These are phyloP conservation scores for Saccharomyces cerevisiae DNA, from an alignment of 805 yeast genomes.

Conservation along the genomic window DNA sequence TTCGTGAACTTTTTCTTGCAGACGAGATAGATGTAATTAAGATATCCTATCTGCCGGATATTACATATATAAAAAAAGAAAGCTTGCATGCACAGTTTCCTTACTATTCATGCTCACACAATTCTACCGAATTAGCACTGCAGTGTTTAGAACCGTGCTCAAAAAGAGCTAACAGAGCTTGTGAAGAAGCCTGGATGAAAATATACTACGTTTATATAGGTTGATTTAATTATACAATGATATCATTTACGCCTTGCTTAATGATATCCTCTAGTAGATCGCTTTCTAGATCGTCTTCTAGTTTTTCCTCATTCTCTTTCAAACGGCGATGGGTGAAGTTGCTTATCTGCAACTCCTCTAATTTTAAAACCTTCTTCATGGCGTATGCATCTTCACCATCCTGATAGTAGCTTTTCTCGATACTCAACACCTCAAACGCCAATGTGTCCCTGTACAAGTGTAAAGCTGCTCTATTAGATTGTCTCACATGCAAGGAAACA, in stretches of 20 bases:
- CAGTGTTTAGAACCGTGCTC: no score
- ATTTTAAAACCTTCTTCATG: conserved; percentile 65
- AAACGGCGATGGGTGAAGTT: conserved; percentile 35
- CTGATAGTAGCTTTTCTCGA: conserved; percentile 86
- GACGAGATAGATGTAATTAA: background rate
- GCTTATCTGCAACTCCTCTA: conserved; percentile 56
- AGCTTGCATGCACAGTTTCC: no score
- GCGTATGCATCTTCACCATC: conserved; percentile 98
- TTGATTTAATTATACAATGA: conserved; percentile 9
- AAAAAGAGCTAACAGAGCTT: background rate
- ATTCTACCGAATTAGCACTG: background rate
- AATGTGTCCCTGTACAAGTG: conserved; percentile 84
- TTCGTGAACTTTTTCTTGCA: background rate
- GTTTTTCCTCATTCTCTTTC: conserved; percentile 22
- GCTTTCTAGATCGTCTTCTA: conserved; percentile 47
- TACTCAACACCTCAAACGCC: conserved; percentile 68
- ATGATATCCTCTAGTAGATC: conserved; percentile 37
- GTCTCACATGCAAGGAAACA: conserved; percentile 88
- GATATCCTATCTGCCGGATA: background rate
- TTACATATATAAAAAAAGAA: background rate
- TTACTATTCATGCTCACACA: background rate
- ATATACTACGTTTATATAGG: background rate
- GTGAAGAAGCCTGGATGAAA: background rate
- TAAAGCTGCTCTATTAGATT: conserved; percentile 87
- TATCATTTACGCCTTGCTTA: conserved; percentile 15